These are phyloP conservation scores for Saccharum spontaneum DNA, from an alignment of 176 grass and related monocot species.

Conservation along the genomic window DNA sequence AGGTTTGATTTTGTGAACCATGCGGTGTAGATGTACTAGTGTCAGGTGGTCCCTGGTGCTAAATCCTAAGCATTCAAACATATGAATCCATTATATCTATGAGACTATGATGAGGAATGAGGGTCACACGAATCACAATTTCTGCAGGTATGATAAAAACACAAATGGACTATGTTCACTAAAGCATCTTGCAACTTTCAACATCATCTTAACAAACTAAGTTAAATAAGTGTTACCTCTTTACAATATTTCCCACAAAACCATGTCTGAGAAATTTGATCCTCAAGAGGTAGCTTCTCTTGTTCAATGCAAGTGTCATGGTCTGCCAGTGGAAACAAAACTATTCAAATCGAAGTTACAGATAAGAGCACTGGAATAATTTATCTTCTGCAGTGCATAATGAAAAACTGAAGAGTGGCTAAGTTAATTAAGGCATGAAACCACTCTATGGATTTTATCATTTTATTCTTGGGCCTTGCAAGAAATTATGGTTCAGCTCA, in stretches of 20 bases:
- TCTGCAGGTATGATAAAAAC: neutral
- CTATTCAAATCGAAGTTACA: slow-evolving; percentile 14
- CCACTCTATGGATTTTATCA: neutral
- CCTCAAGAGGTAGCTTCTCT: slow-evolving; percentile 26
- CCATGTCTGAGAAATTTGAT: slow-evolving; percentile 49
- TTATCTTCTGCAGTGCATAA: neutral
- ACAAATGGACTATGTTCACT: neutral
- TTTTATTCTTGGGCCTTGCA: neutral
- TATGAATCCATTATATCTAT: slow-evolving; percentile 15
- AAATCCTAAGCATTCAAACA: neutral
- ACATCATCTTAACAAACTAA: neutral
- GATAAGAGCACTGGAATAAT: slow-evolving; percentile 22
- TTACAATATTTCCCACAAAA: slow-evolving; percentile 67
- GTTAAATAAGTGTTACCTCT: slow-evolving; percentile 49
- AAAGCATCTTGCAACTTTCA: neutral
- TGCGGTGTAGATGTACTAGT: too few species aligned
- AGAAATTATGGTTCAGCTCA: neutral
- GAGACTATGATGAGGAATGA: neutral
- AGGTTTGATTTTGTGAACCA: slow-evolving; percentile 6
- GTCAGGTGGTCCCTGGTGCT: too few species aligned
- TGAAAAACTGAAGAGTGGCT: slow-evolving; percentile 8
- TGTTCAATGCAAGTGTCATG: slow-evolving; percentile 58
- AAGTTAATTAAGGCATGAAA: slow-evolving; percentile 20
- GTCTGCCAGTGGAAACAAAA: slow-evolving; percentile 55
- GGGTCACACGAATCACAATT: neutral